Percentiles rank a stretch among this genome's conserved stretches.
Conservation (phyloP, 805 yeast species). For the Saturnispora hagleri region DNA sequence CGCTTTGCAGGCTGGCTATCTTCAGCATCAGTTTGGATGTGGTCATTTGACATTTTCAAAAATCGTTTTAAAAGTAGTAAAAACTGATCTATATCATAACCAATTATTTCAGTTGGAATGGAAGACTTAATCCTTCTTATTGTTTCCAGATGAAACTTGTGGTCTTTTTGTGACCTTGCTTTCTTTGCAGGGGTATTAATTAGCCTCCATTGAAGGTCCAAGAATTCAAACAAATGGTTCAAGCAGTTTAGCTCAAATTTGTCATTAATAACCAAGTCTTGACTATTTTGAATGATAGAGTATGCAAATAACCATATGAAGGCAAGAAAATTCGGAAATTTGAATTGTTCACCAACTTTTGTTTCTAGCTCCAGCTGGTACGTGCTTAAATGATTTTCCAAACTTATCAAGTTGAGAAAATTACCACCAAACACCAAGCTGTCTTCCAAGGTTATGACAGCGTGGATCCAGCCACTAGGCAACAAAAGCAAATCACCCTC, state of each 20-base stretch:
- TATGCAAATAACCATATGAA: slow-evolving; percentile 62
- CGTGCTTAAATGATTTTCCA: slow-evolving; percentile 54
- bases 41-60: neutral
- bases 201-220: slow-evolving; percentile 6
- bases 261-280: neutral
- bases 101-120: slow-evolving; percentile 9
- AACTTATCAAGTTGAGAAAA: slow-evolving; percentile 56
- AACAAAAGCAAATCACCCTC: slow-evolving; percentile 73
- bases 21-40: neutral
- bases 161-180: neutral
- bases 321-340: slow-evolving; percentile 67
- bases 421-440: slow-evolving; percentile 85
- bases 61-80: neutral
- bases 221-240: slow-evolving; percentile 18
- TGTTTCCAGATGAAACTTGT: neutral
- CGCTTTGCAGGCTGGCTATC: neutral
- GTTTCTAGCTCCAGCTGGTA: slow-evolving; percentile 56
- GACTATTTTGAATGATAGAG: slow-evolving; percentile 15
- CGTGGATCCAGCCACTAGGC: slow-evolving; percentile 92
- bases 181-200: neutral
- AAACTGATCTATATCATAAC: slow-evolving; percentile 5
- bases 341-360: slow-evolving; percentile 63
- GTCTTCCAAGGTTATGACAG: slow-evolving; percentile 76
- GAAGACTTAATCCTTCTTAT: slow-evolving; percentile 36
- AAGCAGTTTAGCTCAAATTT: slow-evolving; percentile 17